Evolutionary conservation across 75 land plant genomes (phyloP), one percentile per base, ranked within the genome.

Genomic region (Ceratopteris richardii): DNA sequence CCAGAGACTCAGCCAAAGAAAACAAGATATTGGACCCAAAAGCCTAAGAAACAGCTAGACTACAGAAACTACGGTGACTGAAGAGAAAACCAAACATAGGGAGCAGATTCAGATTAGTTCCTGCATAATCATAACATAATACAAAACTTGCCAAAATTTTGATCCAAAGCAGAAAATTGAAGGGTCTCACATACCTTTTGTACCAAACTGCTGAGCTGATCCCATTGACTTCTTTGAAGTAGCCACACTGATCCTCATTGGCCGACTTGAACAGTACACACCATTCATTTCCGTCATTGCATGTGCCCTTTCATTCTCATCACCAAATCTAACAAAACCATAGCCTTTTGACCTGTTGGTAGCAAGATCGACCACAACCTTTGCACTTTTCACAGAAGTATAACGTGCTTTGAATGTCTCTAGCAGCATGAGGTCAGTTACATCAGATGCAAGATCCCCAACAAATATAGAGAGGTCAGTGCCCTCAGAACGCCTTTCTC

Each of bases 281-380:
- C 95, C 95, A 67, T 88, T 85, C 98, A 93, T 93, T 70, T 93
- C 98, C 37, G 82, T 69, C 98, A 93, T 85, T 0, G 98, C 90
- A 23, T 82, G 86, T 7, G 70, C 56, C 47, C 80, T 77, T 58
- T 93, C 98, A 56, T 31, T 71, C 67, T 93, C 98, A 58, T 88
- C 98, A 28, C 78, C 77, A 79, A 93, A 93, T 33, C 74, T 77
- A 61, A 93, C 90, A 75, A 93, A 93, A 11, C 98, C 98, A 72
- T 88, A 92, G 4, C 97, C 97, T 61, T 92, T 92, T 10, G 97
- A 82, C 9, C 97, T 72, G 9, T 83, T 84, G 13, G 97, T 92
- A 31, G 44, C 50, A 18, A 82, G 69, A 72, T 92, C 97, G 19
- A 76, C 88, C 9, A 92, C 94, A 57, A 92, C 97, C 67, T 92